Evolutionary conservation across 2,329 filamentous ascomycete species (phyloP).

Genomic region (Plectosphaerella plurivora): DNA sequence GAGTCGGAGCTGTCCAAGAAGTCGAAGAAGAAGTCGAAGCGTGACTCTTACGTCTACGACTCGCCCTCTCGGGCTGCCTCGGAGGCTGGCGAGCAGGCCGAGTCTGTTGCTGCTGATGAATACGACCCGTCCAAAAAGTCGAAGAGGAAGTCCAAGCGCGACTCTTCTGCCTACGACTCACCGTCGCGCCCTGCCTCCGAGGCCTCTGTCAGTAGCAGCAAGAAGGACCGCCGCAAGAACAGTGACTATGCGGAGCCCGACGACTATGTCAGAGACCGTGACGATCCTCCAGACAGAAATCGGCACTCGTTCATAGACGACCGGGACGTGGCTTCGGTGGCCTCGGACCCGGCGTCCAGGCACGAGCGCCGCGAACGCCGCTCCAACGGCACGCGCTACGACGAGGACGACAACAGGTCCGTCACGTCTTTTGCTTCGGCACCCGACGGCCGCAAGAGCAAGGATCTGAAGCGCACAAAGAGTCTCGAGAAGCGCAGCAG

Average conservation of each 20-base stretch:
- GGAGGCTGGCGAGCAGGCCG: slow-evolving; percentile 17
- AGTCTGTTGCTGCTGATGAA: slow-evolving; percentile 22
- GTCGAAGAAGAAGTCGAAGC: slow-evolving; percentile 23
- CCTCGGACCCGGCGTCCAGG: slow-evolving; percentile 36
- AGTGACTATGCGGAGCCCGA: slow-evolving; percentile 28
- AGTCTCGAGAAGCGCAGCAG: slow-evolving; percentile 33
- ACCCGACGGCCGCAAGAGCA: slow-evolving; percentile 22
- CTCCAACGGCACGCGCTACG: slow-evolving; percentile 29
- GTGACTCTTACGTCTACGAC: slow-evolving; percentile 16
- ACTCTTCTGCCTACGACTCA: slow-evolving; percentile 19
- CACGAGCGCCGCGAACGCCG: slow-evolving; percentile 29
- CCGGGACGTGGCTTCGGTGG: slow-evolving; percentile 43
- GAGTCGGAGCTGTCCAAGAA: slow-evolving; percentile 29
- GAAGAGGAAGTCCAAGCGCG: slow-evolving; percentile 22
- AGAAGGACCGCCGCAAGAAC: slow-evolving; percentile 27
- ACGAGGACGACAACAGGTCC: slow-evolving; percentile 45
- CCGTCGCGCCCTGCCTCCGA: slow-evolving; percentile 31
- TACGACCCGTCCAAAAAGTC: slow-evolving; percentile 28
- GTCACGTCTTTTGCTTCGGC: slow-evolving; percentile 35
- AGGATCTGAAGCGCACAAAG: slow-evolving; percentile 30
- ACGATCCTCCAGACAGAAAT: slow-evolving; percentile 28
- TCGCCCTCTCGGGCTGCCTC: slow-evolving; percentile 28
- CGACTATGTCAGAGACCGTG: slow-evolving; percentile 26
- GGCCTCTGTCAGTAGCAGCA: slow-evolving; percentile 26
- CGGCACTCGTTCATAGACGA: slow-evolving; percentile 32